Conservation (phyloP, 2,329 filamentous ascomycete genomes). For the Colletotrichum sp. region DNA sequence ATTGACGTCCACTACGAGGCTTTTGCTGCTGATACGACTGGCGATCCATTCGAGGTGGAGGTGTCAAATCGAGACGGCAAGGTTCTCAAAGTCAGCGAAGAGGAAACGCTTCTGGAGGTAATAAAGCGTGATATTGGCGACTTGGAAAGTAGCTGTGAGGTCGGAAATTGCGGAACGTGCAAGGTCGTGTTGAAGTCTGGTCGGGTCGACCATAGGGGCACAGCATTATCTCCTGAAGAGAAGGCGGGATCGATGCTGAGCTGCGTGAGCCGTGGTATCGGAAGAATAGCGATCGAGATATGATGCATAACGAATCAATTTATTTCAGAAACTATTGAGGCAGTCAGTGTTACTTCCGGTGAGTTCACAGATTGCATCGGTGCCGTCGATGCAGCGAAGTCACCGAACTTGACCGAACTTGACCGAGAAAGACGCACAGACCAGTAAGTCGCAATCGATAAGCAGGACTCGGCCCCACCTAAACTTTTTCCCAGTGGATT, state of each 20-base stretch:
- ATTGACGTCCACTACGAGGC: slow-evolving; percentile 66
- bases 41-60: slow-evolving; percentile 65
- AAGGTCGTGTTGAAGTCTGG: slow-evolving; percentile 47
- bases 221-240: slow-evolving; percentile 50
- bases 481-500: slow-evolving; percentile 1
- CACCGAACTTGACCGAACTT: not conserved
- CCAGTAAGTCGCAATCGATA: not conserved
- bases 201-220: slow-evolving; percentile 53
- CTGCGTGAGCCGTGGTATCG: slow-evolving; percentile 58
- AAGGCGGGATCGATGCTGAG: slow-evolving; percentile 50
- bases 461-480: not conserved
- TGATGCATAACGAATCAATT: slow-evolving; percentile 26
- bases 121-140: slow-evolving; percentile 47
- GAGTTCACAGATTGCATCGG: not conserved
- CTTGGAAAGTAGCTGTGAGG: slow-evolving; percentile 55
- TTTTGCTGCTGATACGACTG: slow-evolving; percentile 57
- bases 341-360: not conserved
- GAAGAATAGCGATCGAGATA: slow-evolving; percentile 53
- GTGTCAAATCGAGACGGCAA: slow-evolving; percentile 45
- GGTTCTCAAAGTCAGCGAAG: slow-evolving; percentile 49
- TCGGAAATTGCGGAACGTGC: slow-evolving; percentile 61
- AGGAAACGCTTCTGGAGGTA: slow-evolving; percentile 56
- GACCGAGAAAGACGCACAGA: not conserved
- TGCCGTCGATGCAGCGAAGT: not conserved
- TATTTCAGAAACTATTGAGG: not conserved